These are phyloP conservation scores for Gnomoniopsis sp. DNA, from an alignment of 2,329 filamentous ascomycete species.

Conservation along the genomic window DNA sequence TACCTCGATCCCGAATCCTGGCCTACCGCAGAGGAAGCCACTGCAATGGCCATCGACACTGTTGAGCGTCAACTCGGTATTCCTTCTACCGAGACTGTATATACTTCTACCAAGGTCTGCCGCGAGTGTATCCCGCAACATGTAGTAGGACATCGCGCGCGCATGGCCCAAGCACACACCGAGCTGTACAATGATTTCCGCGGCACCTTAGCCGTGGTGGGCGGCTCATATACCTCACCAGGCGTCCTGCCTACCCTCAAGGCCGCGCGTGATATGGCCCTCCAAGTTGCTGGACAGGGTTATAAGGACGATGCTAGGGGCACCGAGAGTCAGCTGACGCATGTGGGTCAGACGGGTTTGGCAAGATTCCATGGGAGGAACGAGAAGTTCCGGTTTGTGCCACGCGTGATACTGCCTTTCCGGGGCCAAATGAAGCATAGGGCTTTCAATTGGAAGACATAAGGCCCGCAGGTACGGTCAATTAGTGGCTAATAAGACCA, in stretches of 20 bases:
- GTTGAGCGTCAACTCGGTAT: slow-evolving; percentile 75
- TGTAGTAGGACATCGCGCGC: slow-evolving; percentile 68
- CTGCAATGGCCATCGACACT: slow-evolving; percentile 66
- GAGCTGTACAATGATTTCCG: slow-evolving; percentile 55
- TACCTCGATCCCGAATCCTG: slow-evolving; percentile 39
- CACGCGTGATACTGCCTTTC: slow-evolving; percentile 1
- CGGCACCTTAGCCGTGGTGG: slow-evolving; percentile 62
- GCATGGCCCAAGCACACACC: slow-evolving; percentile 55
- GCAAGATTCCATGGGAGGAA: slow-evolving; percentile 23
- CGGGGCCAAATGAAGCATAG: neutral
- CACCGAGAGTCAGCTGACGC: neutral
- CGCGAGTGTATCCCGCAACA: slow-evolving; percentile 88
- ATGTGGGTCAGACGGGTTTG: slow-evolving; percentile 33
- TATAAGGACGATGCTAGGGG: slow-evolving; percentile 1
- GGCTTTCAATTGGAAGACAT: neutral
- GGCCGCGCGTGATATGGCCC: slow-evolving; percentile 43
- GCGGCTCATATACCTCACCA: slow-evolving; percentile 50
- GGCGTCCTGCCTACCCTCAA: slow-evolving; percentile 51
- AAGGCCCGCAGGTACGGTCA: neutral
- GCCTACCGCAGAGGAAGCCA: slow-evolving; percentile 63
- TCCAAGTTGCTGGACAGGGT: slow-evolving; percentile 29
- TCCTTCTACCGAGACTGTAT: slow-evolving; percentile 43
- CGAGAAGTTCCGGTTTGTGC: slow-evolving; percentile 7
- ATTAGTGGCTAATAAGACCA: too few species aligned
- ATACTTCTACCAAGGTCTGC: slow-evolving; percentile 57